Percentiles rank a stretch among this genome's conserved stretches.
Conservation (phyloP, 805 yeast genomes). For the Yamadazyma phyllophila region DNA sequence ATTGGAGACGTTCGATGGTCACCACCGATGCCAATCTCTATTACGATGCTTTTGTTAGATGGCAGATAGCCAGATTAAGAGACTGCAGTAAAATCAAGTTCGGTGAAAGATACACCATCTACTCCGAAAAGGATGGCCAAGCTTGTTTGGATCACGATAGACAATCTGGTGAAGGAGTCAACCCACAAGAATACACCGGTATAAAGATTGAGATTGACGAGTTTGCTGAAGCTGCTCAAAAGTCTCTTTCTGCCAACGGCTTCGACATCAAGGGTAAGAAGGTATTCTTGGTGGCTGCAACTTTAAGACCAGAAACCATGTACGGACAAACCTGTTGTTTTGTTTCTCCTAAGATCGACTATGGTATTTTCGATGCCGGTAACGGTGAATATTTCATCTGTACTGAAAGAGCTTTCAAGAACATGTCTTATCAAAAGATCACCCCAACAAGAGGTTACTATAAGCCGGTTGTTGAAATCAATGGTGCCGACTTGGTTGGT, state of each 20-base stretch:
- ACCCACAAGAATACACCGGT: constrained; percentile 95
- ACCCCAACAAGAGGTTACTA: constrained; percentile 86
- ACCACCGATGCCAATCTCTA: constrained; percentile 95
- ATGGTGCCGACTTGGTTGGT: constrained; percentile 79
- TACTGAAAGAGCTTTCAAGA: constrained; percentile 94
- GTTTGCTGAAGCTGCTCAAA: constrained; percentile 56
- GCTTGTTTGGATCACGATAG: constrained; percentile 99
- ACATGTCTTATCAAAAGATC: constrained; percentile 92
- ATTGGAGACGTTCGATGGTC: constrained; percentile 95
- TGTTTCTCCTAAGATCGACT: constrained; percentile 89
- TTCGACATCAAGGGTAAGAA: constrained; percentile 55
- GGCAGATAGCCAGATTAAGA: constrained; percentile 92
- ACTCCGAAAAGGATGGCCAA: constrained; percentile 97
- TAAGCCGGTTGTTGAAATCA: constrained; percentile 54
- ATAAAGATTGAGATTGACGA: constrained; percentile 76
- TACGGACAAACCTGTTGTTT: constrained; percentile 98
- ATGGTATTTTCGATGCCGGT: constrained; percentile 89
- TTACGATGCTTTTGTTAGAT: constrained; percentile 90
- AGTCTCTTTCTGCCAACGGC: constrained; percentile 46
- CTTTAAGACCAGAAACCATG: constrained; percentile 98
- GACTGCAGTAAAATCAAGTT: constrained; percentile 89
- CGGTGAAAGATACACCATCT: constrained; percentile 96
- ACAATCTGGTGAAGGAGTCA: constrained; percentile 93
- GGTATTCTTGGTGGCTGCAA: constrained; percentile 87
- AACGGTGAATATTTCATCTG: constrained; percentile 72